These are phyloP conservation scores for Shiraia sp. DNA, from an alignment of 2,329 filamentous ascomycete species.

Conservation along the genomic window DNA sequence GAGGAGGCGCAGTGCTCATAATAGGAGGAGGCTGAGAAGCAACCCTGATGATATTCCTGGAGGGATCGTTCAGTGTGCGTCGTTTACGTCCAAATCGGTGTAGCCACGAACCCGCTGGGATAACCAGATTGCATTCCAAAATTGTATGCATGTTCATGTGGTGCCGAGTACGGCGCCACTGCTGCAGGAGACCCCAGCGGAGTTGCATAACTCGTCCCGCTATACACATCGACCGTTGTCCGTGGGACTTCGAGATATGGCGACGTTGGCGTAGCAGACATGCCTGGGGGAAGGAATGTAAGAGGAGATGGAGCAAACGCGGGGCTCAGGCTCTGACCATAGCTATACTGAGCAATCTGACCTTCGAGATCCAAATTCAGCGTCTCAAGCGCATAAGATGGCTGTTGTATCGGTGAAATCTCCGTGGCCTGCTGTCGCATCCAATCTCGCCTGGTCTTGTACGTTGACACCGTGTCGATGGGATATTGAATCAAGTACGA, in stretches of 20 bases:
- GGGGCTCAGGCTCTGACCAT: conserved; percentile 52
- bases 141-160: conserved; percentile 47
- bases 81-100: conserved; percentile 48
- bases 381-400: conserved; percentile 43
- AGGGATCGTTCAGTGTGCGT: conserved; percentile 47
- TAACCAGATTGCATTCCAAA: conserved; percentile 47
- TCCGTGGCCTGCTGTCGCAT: conserved; percentile 41
- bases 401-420: conserved; percentile 39
- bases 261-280: conserved; percentile 40
- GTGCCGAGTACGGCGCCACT: conserved; percentile 39
- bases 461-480: conserved; percentile 47
- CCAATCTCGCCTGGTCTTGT: conserved; percentile 48
- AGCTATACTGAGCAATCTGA: conserved; percentile 47
- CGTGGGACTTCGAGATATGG: conserved; percentile 53
- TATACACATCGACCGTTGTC: conserved; percentile 36
- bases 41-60: conserved; percentile 43
- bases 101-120: conserved; percentile 50
- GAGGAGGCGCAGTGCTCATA: conserved; percentile 18
- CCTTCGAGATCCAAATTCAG: conserved; percentile 47
- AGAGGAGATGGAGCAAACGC: conserved; percentile 54
- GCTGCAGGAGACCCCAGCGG: conserved; percentile 43
- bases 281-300: conserved; percentile 42
- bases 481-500: conserved; percentile 53
- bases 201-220: conserved; percentile 37
- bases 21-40: conserved; percentile 31